Conservation (phyloP, 257 asterid genomes). For the Nicotiana otophora region DNA sequence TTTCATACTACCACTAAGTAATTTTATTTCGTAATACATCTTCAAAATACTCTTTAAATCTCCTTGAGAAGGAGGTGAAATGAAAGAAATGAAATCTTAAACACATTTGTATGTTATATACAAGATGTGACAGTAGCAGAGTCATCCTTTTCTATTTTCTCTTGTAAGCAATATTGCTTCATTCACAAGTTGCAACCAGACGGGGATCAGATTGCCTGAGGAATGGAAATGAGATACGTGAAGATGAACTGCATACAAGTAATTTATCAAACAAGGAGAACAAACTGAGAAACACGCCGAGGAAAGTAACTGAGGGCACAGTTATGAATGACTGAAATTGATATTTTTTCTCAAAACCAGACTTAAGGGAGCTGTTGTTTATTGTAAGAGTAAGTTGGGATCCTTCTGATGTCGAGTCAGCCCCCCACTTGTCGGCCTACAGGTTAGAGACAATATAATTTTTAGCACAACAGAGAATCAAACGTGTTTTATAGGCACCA, state of each 20-base stretch:
- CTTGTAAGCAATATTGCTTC: not conserved
- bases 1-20: not conserved
- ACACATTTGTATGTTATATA: not conserved
- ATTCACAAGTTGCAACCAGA: not conserved
- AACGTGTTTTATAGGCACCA: not conserved
- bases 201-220: not conserved
- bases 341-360: not conserved
- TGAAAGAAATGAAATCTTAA: not conserved
- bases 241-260: not conserved
- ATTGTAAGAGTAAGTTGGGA: conserved; percentile 7
- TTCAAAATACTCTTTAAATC: not conserved
- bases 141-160: not conserved
- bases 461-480: not conserved
- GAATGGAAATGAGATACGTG: not conserved
- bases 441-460: not conserved
- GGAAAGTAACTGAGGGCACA: not conserved
- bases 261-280: not conserved
- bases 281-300: not conserved
- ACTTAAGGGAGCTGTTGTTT: not conserved
- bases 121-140: not conserved
- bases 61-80: not conserved
- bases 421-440: conserved; percentile 82
- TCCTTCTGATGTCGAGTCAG: conserved; percentile 42
- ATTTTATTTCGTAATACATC: not conserved
- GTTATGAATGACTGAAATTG: not conserved